Conservation (phyloP, 2,329 filamentous ascomycete genomes). For the Ophiostoma fasciatum region DNA sequence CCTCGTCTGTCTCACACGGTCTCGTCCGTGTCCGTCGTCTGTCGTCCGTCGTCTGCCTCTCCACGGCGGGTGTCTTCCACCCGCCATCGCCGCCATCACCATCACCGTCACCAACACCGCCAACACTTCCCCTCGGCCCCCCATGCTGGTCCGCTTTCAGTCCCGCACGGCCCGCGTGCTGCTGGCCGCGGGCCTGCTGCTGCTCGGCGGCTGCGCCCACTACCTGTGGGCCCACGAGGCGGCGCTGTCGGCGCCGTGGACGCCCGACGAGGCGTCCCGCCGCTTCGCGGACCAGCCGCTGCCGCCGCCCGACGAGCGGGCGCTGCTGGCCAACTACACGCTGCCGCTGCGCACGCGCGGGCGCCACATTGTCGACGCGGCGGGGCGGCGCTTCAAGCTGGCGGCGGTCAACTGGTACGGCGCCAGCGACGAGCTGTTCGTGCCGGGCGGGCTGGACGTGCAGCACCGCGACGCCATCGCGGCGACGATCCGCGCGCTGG, state of each 20-base stretch:
- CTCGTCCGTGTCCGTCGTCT: too few species aligned
- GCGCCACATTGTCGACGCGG: constrained; percentile 43
- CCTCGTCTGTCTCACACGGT: too few species aligned
- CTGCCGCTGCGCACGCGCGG: constrained; percentile 46
- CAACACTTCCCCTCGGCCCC: background rate
- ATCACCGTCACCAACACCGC: background rate
- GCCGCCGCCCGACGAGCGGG: constrained; percentile 25
- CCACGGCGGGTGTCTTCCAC: too few species aligned
- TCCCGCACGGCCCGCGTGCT: constrained; percentile 20
- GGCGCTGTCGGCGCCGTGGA: constrained; percentile 30
- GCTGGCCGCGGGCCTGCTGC: constrained; percentile 21
- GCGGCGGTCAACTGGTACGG: constrained; percentile 58
- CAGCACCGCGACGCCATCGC: constrained; percentile 48
- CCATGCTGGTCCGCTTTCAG: constrained; percentile 6
- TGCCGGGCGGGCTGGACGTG: constrained; percentile 48
- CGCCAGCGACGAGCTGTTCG: constrained; percentile 50
- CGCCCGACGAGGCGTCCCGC: constrained; percentile 30
- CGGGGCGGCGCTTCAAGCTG: constrained; percentile 44
- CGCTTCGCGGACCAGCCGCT: constrained; percentile 35
- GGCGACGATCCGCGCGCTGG: constrained; percentile 40
- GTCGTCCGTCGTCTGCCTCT: too few species aligned
- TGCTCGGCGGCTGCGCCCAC: constrained; percentile 24
- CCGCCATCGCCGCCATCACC: too few species aligned
- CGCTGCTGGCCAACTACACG: constrained; percentile 31
- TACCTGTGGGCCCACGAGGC: constrained; percentile 32